Evolutionary conservation across 495 filamentous ascomycete genomes (phyloP).

Genomic region (Penicillium pancosmium): DNA sequence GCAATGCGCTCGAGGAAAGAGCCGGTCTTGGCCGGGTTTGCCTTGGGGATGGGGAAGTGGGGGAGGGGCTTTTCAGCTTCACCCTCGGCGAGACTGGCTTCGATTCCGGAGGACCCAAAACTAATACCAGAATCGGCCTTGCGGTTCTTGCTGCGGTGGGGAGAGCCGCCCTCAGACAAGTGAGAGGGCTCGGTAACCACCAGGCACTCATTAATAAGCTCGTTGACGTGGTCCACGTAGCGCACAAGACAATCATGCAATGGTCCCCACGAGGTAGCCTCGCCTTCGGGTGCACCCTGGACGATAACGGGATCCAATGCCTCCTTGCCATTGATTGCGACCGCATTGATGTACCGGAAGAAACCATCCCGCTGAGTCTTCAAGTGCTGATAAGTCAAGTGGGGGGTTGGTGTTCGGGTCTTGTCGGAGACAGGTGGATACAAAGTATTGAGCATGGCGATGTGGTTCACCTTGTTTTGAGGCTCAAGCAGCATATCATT

Average conservation of each 20-base stretch:
- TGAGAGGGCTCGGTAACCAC: constrained; percentile 51
- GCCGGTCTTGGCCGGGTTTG: constrained; percentile 34
- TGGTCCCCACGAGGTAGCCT: constrained; percentile 59
- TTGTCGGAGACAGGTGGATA: constrained; percentile 59
- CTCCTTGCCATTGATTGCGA: constrained; percentile 59
- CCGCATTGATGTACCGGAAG: constrained; percentile 65
- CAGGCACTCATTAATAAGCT: constrained; percentile 62
- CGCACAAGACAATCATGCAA: constrained; percentile 58
- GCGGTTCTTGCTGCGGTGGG: constrained; percentile 44
- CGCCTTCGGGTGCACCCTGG: constrained; percentile 53
- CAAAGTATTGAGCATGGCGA: constrained; percentile 79
- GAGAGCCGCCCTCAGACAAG: constrained; percentile 37
- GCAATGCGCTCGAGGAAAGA: constrained; percentile 62
- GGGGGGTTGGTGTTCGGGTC: constrained; percentile 52
- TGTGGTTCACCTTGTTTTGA: constrained; percentile 69
- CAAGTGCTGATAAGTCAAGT: constrained; percentile 57
- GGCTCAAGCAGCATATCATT: constrained; percentile 69
- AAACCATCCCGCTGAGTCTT: constrained; percentile 64
- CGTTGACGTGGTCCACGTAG: constrained; percentile 62
- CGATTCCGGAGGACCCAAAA: constrained; percentile 48
- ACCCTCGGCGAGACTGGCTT: constrained; percentile 34
- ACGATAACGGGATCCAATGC: constrained; percentile 59
- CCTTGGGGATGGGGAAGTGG: constrained; percentile 34
- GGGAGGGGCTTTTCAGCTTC: constrained; percentile 51
- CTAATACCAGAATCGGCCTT: constrained; percentile 69